Percentiles rank a stretch among this genome's conserved stretches.
Evolutionary conservation across 2,329 filamentous ascomycete genomes (phyloP).

Genomic region (Lizonia empirigonia): DNA sequence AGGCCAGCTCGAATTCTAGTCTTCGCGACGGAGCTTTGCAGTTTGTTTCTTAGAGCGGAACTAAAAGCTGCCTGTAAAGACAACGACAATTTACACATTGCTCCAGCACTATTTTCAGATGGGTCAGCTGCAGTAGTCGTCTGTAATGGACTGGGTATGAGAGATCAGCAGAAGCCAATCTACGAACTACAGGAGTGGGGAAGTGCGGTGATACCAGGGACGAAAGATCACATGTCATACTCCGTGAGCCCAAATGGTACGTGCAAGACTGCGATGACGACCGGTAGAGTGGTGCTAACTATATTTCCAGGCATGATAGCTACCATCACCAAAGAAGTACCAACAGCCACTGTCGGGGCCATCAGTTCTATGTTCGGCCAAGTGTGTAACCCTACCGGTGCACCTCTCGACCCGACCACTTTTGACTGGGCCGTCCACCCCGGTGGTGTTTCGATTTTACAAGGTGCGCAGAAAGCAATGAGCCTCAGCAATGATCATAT

Average conservation of each 20-base stretch:
- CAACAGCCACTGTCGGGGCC: slow-evolving; percentile 21
- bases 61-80: slow-evolving; percentile 62
- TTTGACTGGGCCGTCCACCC: slow-evolving; percentile 79
- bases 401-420: slow-evolving; percentile 53
- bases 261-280: slow-evolving; percentile 17
- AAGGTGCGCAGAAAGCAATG: slow-evolving; percentile 65
- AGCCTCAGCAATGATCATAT: slow-evolving; percentile 66
- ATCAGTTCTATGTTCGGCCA: slow-evolving; percentile 43
- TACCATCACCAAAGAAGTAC: slow-evolving; percentile 31
- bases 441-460: slow-evolving; percentile 69
- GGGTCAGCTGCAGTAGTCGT: slow-evolving; percentile 70
- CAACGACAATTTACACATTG: slow-evolving; percentile 65
- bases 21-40: slow-evolving; percentile 63
- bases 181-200: slow-evolving; percentile 71
- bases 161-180: slow-evolving; percentile 40
- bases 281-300: not conserved
- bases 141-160: slow-evolving; percentile 65
- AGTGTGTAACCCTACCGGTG: slow-evolving; percentile 8
- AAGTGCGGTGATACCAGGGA: slow-evolving; percentile 65
- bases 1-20: slow-evolving; percentile 68
- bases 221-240: slow-evolving; percentile 67
- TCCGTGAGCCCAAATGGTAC: slow-evolving; percentile 66
- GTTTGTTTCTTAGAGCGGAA: slow-evolving; percentile 65
- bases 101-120: slow-evolving; percentile 70
- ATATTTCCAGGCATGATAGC: slow-evolving; percentile 26